Conservation (phyloP, 2,329 filamentous ascomycete species). For the Zopfia rhizophila region DNA sequence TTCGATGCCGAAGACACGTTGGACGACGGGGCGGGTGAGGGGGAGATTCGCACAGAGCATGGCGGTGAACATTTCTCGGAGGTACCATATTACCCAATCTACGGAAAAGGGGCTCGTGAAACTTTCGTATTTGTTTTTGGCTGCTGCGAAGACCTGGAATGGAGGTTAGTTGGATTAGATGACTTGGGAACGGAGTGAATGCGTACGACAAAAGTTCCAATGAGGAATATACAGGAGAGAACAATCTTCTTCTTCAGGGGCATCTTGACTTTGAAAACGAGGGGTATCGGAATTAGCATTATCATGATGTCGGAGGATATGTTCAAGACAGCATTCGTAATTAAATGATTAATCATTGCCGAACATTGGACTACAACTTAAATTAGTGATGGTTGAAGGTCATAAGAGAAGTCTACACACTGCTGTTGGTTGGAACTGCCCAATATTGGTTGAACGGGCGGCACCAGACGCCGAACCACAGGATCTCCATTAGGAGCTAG, state of each 20-base stretch:
- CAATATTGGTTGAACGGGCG: conserved; percentile 64
- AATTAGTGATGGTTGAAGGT: conserved; percentile 8
- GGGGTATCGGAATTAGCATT: conserved; percentile 56
- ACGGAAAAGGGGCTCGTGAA: conserved; percentile 36
- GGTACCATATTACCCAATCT: conserved; percentile 46
- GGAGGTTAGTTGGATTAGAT: too few relatives aligned
- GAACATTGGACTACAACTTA: conserved; percentile 43
- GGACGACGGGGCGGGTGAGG: conserved; percentile 67
- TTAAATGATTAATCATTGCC: conserved; percentile 48
- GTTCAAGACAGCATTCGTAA: conserved; percentile 55
- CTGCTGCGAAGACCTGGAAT: conserved; percentile 57
- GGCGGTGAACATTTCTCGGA: conserved; percentile 41
- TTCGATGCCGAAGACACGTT: conserved; percentile 55
- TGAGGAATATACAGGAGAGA: conserved; percentile 65
- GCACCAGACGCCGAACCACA: conserved; percentile 66
- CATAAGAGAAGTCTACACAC: conserved; percentile 21
- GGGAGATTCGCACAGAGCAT: conserved; percentile 68
- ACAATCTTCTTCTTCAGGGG: conserved; percentile 63
- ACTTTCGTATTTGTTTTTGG: conserved; percentile 54
- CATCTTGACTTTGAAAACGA: conserved; percentile 56
- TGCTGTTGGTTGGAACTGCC: conserved; percentile 56
- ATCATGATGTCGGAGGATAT: conserved; percentile 59
- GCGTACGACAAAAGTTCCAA: conserved; percentile 58
- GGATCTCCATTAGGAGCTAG: conserved; percentile 60
- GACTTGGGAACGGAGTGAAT: not conserved